Evolutionary conservation across 108 stramenopile species (phyloP).

Genomic region (Aurantiochytrium sp.): DNA sequence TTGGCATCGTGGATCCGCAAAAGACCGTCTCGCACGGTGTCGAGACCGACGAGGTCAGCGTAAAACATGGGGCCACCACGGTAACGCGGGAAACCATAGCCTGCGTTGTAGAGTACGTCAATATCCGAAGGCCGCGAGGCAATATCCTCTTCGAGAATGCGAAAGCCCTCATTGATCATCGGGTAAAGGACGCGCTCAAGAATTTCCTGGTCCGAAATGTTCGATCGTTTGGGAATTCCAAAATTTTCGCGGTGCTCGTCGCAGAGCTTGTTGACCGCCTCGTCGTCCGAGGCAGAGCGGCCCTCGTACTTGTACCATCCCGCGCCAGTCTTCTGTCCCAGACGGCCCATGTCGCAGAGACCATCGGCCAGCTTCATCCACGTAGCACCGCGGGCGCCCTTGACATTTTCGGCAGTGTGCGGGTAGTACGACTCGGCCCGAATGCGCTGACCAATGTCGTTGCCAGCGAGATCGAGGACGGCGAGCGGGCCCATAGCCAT

Average conservation of each 20-base stretch:
- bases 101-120: constrained; percentile 86
- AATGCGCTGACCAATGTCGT: constrained; percentile 67
- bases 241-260: constrained; percentile 16
- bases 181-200: constrained; percentile 63
- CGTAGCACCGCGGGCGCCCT: constrained; percentile 22
- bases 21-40: background rate
- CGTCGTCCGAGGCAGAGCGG: constrained; percentile 23
- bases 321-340: constrained; percentile 59
- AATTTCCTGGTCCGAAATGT: constrained; percentile 31
- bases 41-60: constrained; percentile 19
- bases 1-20: background rate
- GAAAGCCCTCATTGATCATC: constrained; percentile 91
- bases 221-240: constrained; percentile 19
- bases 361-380: constrained; percentile 49
- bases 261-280: constrained; percentile 32
- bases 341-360: constrained; percentile 69
- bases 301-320: constrained; percentile 38
- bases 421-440: background rate
- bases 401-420: constrained; percentile 72
- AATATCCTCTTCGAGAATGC: constrained; percentile 90
- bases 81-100: constrained; percentile 89
- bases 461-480: constrained; percentile 90
- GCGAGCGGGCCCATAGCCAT: constrained; percentile 78
- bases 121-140: constrained; percentile 80
- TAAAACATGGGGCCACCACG: constrained; percentile 59